Evolutionary conservation across 176 grass and related monocot genomes (phyloP), one percentile per base, ranked within the genome.

Genomic region (Saccharum spontaneum): DNA sequence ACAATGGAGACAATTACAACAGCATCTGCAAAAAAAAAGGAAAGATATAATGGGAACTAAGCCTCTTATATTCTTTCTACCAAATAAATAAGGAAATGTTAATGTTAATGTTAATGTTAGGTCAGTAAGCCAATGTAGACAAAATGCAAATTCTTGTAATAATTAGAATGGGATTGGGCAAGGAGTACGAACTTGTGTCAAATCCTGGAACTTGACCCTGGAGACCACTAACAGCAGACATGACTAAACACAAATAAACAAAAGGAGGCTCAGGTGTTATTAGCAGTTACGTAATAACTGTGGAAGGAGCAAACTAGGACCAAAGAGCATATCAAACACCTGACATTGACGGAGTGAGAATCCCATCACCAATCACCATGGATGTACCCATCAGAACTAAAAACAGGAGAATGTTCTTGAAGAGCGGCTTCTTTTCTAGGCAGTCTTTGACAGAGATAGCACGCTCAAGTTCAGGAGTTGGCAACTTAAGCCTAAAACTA

Each of bases 281-380:
- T 18, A 77, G 7, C 11, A 37, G 33, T 62, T 61, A 39, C 16
- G 62, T 10, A 81, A 69, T 43, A 69, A 18, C 8, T 68, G 13
- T 33, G 54, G 52, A 10, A 43, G 66, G 39, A 82, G 50, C 8
- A 55, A 84, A 84, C 13, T 54, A 83, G 9, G 61, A 79, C 7
- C 34, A 83, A 45, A 84, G 28, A 63, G 22, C 63, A 9, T 38
- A 87, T 67, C 61, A 85, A 81, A 62, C 81, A 99, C 97, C 97
- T 89, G 93, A 99, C 97, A 99, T 96, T 36, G 97, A 91, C 57
- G 97, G 97, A 83, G 97, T 99, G 85, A 99, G 97, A 90, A 99
- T 99, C 40, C 97, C 91, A 69, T 99, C 97, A 62, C 97, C 97
- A 50, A 99, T 99, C 71, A 99, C 86, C 97, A 99, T 99, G 43